Evolutionary conservation across 805 yeast species (phyloP), one percentile per base, ranked within the genome.

Genomic region (Pichia cabralensis): DNA sequence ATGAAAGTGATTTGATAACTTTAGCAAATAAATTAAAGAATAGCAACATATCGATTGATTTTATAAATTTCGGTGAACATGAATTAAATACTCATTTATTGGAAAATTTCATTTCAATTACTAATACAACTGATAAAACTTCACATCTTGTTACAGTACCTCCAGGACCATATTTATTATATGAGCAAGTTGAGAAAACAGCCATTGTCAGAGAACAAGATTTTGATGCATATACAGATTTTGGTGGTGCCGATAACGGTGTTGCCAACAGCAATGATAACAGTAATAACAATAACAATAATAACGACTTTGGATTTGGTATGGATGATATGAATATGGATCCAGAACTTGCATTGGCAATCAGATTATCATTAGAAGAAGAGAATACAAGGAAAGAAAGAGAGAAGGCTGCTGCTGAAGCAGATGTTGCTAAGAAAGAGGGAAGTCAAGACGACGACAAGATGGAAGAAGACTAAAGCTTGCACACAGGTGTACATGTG

Each of bases 341-440:
- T 50, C 97, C 97, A 22, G 98, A 92, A 60, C 72, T 92, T 53
- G 98, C 97, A 0, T 68, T 92, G 67, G 98, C 97, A 1, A 71
- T 92, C 50, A 76, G 97, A 54, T 67, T 92, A 58, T 89, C 97
- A 1, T 67, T 92, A 50, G 97, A 92, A 53, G 98, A 92, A 53
- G 97, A 89, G 55, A 82, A 80, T 49, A 79, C 83, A 33, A 76
- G 97, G 62, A 96, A 85, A 53, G 95, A 83, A 45, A 71, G 88
- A 53, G 77, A 75, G 46, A 67, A 16, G 11, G 30, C 26, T 10
- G 17, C 44, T 22, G 47, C 45, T 21, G 33, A 29, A n/a, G 29
- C 24, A 30, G 56, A 47, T 26, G 54, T 44, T 18, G 33, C 33
- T n/a, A 24, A 37, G 9, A 36, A 14, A 1, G 33, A 29, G 4